phyloP scores from a whole-genome alignment of 306 rosid species.

The Fragaria ananassa region DNA sequence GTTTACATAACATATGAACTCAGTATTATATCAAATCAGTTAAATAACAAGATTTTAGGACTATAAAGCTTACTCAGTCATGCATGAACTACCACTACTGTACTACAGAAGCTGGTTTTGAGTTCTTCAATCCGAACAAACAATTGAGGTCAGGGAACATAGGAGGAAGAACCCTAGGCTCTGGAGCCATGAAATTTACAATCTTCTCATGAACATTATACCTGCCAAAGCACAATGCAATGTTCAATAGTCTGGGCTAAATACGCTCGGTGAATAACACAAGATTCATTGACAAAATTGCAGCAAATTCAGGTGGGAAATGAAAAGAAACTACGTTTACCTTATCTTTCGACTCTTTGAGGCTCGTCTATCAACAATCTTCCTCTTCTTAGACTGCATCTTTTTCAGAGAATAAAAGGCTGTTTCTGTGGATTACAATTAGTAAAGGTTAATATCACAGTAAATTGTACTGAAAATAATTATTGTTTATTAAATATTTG shows the following conservation, averaged over 20 bases:
- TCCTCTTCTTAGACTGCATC: conserved; percentile 75
- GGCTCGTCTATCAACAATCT: conserved; percentile 81
- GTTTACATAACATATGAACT: not conserved
- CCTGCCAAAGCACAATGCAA: conserved; percentile 35
- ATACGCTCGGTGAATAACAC: not conserved
- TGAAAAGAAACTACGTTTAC: conserved; percentile 30
- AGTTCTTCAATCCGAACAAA: conserved; percentile 65
- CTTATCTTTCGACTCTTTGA: conserved; percentile 93
- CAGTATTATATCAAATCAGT: not conserved
- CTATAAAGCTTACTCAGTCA: conserved; percentile 5
- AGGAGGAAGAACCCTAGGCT: conserved; percentile 46
- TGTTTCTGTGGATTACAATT: conserved; percentile 45
- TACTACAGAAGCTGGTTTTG: conserved; percentile 36
- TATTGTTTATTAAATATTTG: no score
- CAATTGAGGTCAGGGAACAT: conserved; percentile 61
- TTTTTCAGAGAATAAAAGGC: conserved; percentile 63
- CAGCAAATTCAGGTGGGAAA: not conserved
- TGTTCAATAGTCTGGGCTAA: not conserved
- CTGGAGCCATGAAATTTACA: conserved; percentile 75
- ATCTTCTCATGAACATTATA: conserved; percentile 84
- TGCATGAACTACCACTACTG: conserved; percentile 27
- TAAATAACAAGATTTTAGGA: not conserved
- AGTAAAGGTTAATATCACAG: conserved; percentile 12
- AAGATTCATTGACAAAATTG: not conserved
- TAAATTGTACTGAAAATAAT: not conserved